Evolutionary conservation across 2,329 filamentous ascomycete species (phyloP), one percentile per base, ranked within the genome.

Genomic region (Colletotrichum sublineola): DNA sequence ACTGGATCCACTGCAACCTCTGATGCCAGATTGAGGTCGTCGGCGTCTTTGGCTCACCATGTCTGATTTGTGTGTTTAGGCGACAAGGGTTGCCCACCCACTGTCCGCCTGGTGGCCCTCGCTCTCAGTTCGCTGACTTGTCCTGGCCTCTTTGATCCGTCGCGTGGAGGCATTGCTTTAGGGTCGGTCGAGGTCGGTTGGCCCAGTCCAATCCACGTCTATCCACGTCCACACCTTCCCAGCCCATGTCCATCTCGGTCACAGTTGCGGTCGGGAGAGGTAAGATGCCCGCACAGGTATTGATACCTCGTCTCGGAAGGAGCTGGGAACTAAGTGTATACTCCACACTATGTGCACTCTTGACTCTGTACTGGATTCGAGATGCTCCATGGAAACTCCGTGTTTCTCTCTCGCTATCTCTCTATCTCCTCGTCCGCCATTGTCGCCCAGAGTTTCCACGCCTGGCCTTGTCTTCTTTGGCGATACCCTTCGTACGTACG

Each of bases 231-330:
- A 53, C 48, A 38, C 14, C 14, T 57, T 33, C n/a, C 14, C 24
- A 60, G 42, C 57, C 67, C 62, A 44, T 31, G 44, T 67, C 56
- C 33, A 60, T 60, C 62, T 57, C 68, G 65, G 60, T 72, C 69
- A 60, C 69, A 69, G 53, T 69, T 69, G 69, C 66, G 69, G 69
- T 65, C 66, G 69, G 31, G 68, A 48, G 68, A 58, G 44, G 68
- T 56, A 60, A 58, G 65, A 68, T 52, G 42, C 46, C 58, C 57
- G 42, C 50, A 63, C 58, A 60, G 52, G 44, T 63, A 71, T 29
- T 31, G 52, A 42, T 58, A 68, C 68, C 42, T 68, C 52, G 20
- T 52, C 58, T 53, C 38, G 57, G 36, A 14, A 58, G 44, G 52
- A 48, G 24, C 20, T 42, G 40, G 14, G 24, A 24, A 42, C 40